Base-by-base conservation (phyloP, 306 rosid species). In the Potentilla sterilis region DNA sequence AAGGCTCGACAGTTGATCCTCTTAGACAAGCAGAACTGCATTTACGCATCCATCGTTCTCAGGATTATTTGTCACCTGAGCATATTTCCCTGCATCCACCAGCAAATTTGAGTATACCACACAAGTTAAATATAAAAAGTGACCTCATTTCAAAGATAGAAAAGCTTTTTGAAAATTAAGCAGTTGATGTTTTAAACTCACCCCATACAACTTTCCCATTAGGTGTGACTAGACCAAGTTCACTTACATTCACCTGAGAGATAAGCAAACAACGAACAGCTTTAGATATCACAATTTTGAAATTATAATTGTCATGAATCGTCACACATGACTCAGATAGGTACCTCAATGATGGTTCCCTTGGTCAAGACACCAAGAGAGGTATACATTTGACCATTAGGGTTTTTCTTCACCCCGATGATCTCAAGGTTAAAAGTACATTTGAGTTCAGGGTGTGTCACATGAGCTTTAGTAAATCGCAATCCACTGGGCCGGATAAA, bases 171-270 rank as follows among this genome's bases (percentile, higher is more conserved):
- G 3, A 11, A 21, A 21, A 55, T 9, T 9, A 8, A n/a, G 3
- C 24, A 22, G 70, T 16, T 13, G 10, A 13, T 64, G 73, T 63
- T 42, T 62, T 15, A 51, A 68, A 77, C 89, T 86, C 83, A 90
- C 98, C 98, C 98, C 97, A 92, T 8, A 94, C 98, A 75, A 94
- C 98, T 85, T 94, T 94, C 66, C 98, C 98, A 0, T 92, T 92
- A 1, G 98, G 97, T 54, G 98, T 94, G 73, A 94, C 97, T 69
- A 94, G 79, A 87, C 98, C 98, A 46, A 94, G 89, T 82, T 94
- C 97, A 59, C 97, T 92, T 57, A 91, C 97, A 80, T 92, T 94
- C 80, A 94, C 98, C 97, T 93, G 84, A 83, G 74, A 75, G 28
- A 77, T 15, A 7, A 43, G 22, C 42, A 58, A 13, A 58, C 32